Percentiles rank a stretch among this genome's conserved stretches.
These are phyloP conservation scores for Royoungia palumana DNA, from an alignment of 768 basidiomycete genomes.

Conservation along the genomic window DNA sequence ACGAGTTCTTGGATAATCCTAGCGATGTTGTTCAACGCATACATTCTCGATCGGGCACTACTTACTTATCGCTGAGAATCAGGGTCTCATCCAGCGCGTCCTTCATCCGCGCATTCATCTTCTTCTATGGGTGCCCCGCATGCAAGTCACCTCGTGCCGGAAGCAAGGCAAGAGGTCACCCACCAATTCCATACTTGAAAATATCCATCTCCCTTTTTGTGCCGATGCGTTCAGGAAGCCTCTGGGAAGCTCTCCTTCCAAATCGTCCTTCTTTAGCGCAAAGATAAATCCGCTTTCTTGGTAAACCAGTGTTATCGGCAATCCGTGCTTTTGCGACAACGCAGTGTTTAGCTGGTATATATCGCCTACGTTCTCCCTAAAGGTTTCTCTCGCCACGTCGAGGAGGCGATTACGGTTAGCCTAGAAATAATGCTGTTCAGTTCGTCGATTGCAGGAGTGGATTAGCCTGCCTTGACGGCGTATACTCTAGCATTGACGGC, in stretches of 20 bases:
- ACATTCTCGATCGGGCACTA: not conserved
- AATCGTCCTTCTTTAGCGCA: slow-evolving; percentile 55
- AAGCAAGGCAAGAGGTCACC: slow-evolving; percentile 18
- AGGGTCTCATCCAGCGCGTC: slow-evolving; percentile 90
- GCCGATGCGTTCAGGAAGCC: slow-evolving; percentile 67
- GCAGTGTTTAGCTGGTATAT: slow-evolving; percentile 65
- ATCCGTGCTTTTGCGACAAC: slow-evolving; percentile 57
- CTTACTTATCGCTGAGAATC: slow-evolving; percentile 77
- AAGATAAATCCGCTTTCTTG: slow-evolving; percentile 76
- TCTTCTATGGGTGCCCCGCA: slow-evolving; percentile 50
- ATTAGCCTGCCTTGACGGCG: slow-evolving; percentile 63
- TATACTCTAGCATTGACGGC: slow-evolving; percentile 82
- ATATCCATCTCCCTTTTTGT: slow-evolving; percentile 69
- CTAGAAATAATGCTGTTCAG: slow-evolving; percentile 27
- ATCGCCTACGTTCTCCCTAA: slow-evolving; percentile 89
- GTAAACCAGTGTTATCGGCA: slow-evolving; percentile 66
- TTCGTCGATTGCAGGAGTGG: not conserved
- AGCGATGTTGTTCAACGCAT: not conserved
- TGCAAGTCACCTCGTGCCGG: not conserved
- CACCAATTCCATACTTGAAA: slow-evolving; percentile 82
- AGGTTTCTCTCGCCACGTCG: slow-evolving; percentile 93
- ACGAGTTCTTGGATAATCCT: slow-evolving; percentile 83
- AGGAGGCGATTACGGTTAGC: slow-evolving; percentile 80
- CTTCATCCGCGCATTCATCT: slow-evolving; percentile 84
- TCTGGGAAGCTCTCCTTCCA: slow-evolving; percentile 54